Conservation (phyloP, 176 grass and related monocot genomes). For the Alopecurus myosuroides region DNA sequence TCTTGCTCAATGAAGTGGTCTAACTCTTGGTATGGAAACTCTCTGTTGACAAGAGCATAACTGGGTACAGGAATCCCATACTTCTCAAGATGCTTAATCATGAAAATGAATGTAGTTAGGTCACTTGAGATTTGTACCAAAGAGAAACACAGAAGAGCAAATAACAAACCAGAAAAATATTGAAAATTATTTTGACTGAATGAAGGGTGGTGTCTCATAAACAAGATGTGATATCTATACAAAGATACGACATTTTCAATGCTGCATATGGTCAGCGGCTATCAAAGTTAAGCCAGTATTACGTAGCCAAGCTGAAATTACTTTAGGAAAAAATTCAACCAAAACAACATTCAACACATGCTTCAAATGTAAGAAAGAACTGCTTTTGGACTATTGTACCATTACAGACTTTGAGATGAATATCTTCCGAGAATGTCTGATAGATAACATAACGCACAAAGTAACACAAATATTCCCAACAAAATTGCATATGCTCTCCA, state of each 20-base stretch:
- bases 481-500: neutral
- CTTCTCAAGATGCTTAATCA: conserved; percentile 72
- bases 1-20: conserved; percentile 96
- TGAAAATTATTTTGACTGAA: neutral
- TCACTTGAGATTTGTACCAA: conserved; percentile 15
- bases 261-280: neutral
- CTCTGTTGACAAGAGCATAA: conserved; percentile 92
- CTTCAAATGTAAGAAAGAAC: neutral
- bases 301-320: neutral
- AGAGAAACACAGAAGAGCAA: neutral
- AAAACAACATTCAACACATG: neutral
- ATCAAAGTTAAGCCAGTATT: neutral
- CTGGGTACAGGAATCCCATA: conserved; percentile 85
- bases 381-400: neutral
- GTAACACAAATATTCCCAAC: neutral
- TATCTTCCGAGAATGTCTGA: neutral
- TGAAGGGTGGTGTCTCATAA: neutral
- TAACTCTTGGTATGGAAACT: conserved; percentile 92
- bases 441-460: neutral
- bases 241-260: neutral
- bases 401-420: neutral
- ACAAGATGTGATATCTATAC: neutral
- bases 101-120: conserved; percentile 21
- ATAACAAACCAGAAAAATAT: neutral
- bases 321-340: neutral